Base-by-base conservation (phyloP, 139 green algal species). In the Microglena sp. region DNA sequence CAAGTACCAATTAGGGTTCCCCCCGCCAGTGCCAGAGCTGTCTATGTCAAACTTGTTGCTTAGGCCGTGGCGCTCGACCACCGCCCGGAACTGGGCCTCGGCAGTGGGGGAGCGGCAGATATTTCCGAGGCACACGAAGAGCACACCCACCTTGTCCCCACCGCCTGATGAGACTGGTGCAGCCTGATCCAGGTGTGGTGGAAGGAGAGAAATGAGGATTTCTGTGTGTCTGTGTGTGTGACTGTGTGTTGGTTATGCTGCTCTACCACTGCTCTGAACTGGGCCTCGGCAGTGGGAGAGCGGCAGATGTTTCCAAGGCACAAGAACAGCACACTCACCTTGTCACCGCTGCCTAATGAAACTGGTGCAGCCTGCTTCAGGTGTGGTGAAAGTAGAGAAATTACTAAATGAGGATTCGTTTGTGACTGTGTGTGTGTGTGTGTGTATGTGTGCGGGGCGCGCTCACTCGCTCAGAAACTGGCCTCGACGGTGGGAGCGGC, bases 251-350 rank as follows among this genome's bases (percentile, higher is more conserved):
- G n/a, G n/a, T n/a, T n/a, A n/a, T n/a, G n/a, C n/a, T n/a, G n/a
- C n/a, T n/a, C n/a, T n/a, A n/a, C n/a, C n/a, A n/a, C n/a, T 5
- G 78, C 55, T 21, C 57, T 81, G 73, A 98, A 98, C 43, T 97
- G 81, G 0, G 89, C 92, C 60, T 97, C 92, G 5, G 92, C 92
- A 8, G 83, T 91, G 2, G 92, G 92, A 59, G 75, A 92, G n/a
- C 92, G 77, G 74, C 92, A 98, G 59, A 97, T 97, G 76, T 98
- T 98, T 34, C 78, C 86, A 3, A 95, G 64, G 62, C 89, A 95
- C 0, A 95, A 83, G 43, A 95, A 94, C 1, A 95, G 77, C 0
- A 95, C 81, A 26, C 77, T 73, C 5, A 71, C 84, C 53, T 85
- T 87, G n/a, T n/a, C n/a, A n/a, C n/a, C n/a, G n/a, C n/a, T n/a